Conservation (phyloP, 257 asterid species). For the Orobanche coerulescens region DNA sequence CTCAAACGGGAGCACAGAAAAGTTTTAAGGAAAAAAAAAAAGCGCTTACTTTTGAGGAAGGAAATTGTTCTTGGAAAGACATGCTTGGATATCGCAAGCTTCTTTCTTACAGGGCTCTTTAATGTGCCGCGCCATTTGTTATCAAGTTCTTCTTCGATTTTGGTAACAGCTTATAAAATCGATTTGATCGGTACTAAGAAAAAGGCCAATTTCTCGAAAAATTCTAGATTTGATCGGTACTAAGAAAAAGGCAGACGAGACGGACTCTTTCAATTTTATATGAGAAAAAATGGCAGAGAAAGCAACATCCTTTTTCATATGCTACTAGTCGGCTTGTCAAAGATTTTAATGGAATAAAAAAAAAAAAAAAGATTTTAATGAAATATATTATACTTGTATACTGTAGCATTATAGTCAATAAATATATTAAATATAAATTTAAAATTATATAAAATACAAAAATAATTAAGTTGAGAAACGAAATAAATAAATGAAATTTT, state of each 20-base stretch:
- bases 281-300: not conserved
- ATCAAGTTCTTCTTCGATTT: not conserved
- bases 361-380: no score
- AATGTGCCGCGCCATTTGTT: slow-evolving; percentile 66
- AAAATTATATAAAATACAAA: no score
- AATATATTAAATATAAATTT: no score
- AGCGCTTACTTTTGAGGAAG: slow-evolving; percentile 47
- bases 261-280: not conserved
- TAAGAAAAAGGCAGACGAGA: not conserved
- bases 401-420: no score
- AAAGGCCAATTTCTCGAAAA: no score
- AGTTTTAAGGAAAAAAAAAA: not conserved
- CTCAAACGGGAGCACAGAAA: not conserved
- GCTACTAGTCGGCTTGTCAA: no score
- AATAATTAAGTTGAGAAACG: no score
- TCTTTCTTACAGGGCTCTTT: slow-evolving; percentile 93
- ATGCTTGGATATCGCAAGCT: slow-evolving; percentile 92
- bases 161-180: not conserved
- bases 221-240: not conserved
- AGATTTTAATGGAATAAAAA: no score
- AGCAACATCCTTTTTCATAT: no score
- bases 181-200: not conserved
- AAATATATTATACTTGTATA: no score
- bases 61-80: slow-evolving; percentile 98
- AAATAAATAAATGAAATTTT: no score